Evolutionary conservation across 768 basidiomycete species (phyloP).

Genomic region (Daedaleopsis sinensis): DNA sequence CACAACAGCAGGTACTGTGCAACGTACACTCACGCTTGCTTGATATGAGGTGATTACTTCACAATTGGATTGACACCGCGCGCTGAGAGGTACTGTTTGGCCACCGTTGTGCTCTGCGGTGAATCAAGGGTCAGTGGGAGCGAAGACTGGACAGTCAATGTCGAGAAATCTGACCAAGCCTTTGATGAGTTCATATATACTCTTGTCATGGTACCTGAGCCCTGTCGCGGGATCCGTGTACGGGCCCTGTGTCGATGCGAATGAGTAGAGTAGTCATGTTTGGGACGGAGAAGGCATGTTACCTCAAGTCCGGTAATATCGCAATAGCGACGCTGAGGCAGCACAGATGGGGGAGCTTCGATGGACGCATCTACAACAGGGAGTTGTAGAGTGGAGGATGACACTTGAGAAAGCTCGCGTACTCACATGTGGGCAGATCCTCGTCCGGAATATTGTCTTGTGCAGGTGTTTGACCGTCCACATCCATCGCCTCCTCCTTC

Average conservation of each 20-base stretch:
- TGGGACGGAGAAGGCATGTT: constrained; percentile 5
- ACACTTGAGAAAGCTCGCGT: neutral
- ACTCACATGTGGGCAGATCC: constrained; percentile 73
- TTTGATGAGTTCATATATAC: constrained; percentile 82
- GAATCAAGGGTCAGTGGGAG: neutral
- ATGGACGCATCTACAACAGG: constrained; percentile 65
- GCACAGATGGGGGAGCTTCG: constrained; percentile 81
- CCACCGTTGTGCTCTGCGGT: constrained; percentile 62
- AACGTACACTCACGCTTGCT: too few relatives aligned
- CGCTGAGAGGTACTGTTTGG: constrained; percentile 77
- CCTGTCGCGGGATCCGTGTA: constrained; percentile 84
- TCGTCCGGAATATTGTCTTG: constrained; percentile 42
- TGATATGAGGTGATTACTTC: constrained; percentile 22
- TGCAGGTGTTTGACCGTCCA: constrained; percentile 45
- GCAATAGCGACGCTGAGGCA: constrained; percentile 78
- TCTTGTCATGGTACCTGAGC: constrained; percentile 83
- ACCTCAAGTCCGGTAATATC: constrained; percentile 89
- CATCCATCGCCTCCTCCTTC: constrained; percentile 59
- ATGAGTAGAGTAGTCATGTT: neutral
- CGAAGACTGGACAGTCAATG: neutral
- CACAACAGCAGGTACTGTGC: too few relatives aligned
- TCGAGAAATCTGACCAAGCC: constrained; percentile 51
- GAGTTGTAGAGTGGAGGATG: neutral
- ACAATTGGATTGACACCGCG: constrained; percentile 42
- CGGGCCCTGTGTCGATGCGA: constrained; percentile 53